Evolutionary conservation across 371 early-diverging fungal species (phyloP), one percentile per base, ranked within the genome.

Genomic region (Circinella umbellata): DNA sequence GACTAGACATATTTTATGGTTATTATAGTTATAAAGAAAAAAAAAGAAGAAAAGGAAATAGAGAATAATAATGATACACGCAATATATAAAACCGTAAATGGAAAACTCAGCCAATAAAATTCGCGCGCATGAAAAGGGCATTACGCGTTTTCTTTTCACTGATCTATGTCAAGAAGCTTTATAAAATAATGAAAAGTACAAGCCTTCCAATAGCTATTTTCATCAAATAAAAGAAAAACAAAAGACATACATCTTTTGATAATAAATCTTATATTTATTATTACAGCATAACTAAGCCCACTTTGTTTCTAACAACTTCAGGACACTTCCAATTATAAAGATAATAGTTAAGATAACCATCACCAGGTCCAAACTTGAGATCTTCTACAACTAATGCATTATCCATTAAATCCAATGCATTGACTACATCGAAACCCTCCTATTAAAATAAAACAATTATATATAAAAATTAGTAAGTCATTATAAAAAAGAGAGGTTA

Each of bases 331-430:
- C 95, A 99, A 84, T 99, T 99, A 85, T 94, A 99, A 72, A 98
- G 76, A 76, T 99, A 99, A 76, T 93, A 99, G 80, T 97, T 92
- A 67, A 99, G 83, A 70, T 85, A 81, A 5, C 99, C 99, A 73
- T 98, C 97, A 51, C 99, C 99, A 36, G 88, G 86, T 39, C 94
- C 95, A 78, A 98, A 99, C 77, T 93, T 93, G 63, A 96, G 90
- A 34, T 93, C 91, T 0, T 92, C 86, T 1, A 93, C 80, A 72
- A 94, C 91, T 68, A 79, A 63, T 0, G 78, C 69, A 82, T 96
- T 96, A 66, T 95, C 94, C 91, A 94, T 90, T 73, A 95, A 79
- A 68, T 94, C 90, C 66, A 99, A 81, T 62, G 95, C 93, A 78
- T 98, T 99, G 68, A 96, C 89, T 20, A 98, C 98, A 80, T 99